phyloP scores from a whole-genome alignment of 805 yeast species.

The Barnettozyma californica region DNA sequence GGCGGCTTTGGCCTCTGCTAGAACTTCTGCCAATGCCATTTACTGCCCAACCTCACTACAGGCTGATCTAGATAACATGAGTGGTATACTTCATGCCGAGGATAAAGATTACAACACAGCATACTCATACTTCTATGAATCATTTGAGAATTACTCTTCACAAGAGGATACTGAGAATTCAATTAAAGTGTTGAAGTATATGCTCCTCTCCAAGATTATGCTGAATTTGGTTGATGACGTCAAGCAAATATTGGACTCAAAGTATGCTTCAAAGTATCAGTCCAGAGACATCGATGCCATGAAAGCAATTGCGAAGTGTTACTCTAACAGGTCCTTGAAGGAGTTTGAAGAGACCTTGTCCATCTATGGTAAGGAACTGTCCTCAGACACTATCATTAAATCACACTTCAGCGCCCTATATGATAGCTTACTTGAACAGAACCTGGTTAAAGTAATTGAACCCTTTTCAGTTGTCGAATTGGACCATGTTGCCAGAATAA shows the following conservation, averaged over 20 bases:
- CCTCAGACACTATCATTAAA: conserved; percentile 82
- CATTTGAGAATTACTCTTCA: conserved; percentile 80
- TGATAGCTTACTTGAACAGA: conserved; percentile 89
- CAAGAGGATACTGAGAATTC: conserved; percentile 58
- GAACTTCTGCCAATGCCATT: conserved; percentile 95
- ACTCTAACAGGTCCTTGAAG: conserved; percentile 80
- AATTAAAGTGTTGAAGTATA: conserved; percentile 79
- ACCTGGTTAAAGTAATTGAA: conserved; percentile 88
- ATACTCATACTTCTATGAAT: conserved; percentile 89
- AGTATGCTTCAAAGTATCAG: conserved; percentile 66
- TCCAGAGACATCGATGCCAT: conserved; percentile 91
- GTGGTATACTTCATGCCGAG: conserved; percentile 93
- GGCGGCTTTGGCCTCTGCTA: conserved; percentile 89
- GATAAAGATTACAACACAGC: conserved; percentile 97
- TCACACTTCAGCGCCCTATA: conserved; percentile 89
- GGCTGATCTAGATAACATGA: conserved; percentile 92
- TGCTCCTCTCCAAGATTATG: conserved; percentile 93
- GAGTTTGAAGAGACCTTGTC: conserved; percentile 85
- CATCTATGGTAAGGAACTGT: conserved; percentile 66
- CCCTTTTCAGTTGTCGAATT: conserved; percentile 96
- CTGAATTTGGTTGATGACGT: conserved; percentile 81
- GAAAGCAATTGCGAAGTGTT: conserved; percentile 89
- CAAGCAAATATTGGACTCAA: conserved; percentile 68
- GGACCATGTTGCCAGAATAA: conserved; percentile 77
- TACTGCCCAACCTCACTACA: conserved; percentile 92